Conservation (phyloP, 2,329 filamentous ascomycete genomes). For the Catunica adiposa region DNA sequence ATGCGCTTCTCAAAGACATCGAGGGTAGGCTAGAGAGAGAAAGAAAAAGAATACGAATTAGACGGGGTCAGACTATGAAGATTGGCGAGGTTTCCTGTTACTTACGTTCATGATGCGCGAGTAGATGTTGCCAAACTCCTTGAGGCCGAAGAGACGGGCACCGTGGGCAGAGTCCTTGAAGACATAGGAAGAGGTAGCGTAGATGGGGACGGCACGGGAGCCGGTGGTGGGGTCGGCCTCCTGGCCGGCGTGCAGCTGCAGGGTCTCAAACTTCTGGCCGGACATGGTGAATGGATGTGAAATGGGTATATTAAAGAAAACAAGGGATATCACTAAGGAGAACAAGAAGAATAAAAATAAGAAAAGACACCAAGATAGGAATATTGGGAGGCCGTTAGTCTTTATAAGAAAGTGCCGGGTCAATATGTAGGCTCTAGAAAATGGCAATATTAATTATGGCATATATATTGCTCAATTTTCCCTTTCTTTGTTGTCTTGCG, state of each 20-base stretch:
- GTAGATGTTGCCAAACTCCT: constrained; percentile 97
- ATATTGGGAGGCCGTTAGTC: no score
- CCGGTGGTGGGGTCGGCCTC: constrained; percentile 68
- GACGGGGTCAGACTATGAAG: background rate
- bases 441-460: background rate
- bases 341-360: constrained; percentile 15
- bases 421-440: no score
- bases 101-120: constrained; percentile 84
- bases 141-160: constrained; percentile 85
- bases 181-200: constrained; percentile 79
- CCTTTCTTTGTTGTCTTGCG: background rate
- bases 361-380: background rate
- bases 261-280: constrained; percentile 58
- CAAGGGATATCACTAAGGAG: background rate
- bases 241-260: constrained; percentile 75
- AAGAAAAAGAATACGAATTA: background rate
- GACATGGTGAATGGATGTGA: constrained; percentile 20
- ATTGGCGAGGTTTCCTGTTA: background rate
- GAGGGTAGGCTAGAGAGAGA: constrained; percentile 52
- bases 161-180: constrained; percentile 97
- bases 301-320: constrained; percentile 2
- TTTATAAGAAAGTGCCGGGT: no score
- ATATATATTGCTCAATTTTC: background rate
- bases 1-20: constrained; percentile 95
- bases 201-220: constrained; percentile 84